Evolutionary conservation across 1,284 basidiomycete species (phyloP).

Genomic region (Naganishia cerealis): DNA sequence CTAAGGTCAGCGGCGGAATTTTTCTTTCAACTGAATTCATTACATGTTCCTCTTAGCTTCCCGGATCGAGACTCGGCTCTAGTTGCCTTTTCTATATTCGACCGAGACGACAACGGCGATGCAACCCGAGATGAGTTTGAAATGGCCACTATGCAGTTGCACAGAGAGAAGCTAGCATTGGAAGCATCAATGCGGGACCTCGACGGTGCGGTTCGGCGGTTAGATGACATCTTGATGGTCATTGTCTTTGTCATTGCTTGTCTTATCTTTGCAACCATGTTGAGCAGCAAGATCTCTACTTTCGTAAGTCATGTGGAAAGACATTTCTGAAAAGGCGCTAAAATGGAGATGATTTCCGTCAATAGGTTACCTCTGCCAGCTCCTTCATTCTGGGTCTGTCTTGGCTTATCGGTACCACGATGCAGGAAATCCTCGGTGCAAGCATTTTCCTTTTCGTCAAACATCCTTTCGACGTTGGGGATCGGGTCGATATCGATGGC

Average conservation of each 20-base stretch:
- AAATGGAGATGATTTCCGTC: conserved; percentile 58
- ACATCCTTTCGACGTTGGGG: conserved; percentile 86
- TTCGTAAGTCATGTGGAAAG: conserved; percentile 56
- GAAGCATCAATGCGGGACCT: conserved; percentile 86
- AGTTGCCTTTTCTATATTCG: conserved; percentile 70
- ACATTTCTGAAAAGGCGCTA: conserved; percentile 55
- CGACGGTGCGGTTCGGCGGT: conserved; percentile 79
- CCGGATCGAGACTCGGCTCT: conserved; percentile 66
- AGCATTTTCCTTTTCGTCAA: conserved; percentile 85
- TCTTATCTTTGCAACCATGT: conserved; percentile 71
- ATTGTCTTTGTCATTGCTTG: conserved; percentile 64
- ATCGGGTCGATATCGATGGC: conserved; percentile 63
- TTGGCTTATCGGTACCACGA: conserved; percentile 77
- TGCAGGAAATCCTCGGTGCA: conserved; percentile 57
- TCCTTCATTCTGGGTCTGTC: conserved; percentile 80
- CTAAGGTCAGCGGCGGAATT: too few species aligned
- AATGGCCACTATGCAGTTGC: conserved; percentile 75
- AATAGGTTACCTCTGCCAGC: conserved; percentile 69
- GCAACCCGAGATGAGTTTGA: conserved; percentile 72
- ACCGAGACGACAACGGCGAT: conserved; percentile 80
- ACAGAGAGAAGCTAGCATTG: conserved; percentile 79
- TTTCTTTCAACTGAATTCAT: not conserved
- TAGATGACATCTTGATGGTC: conserved; percentile 61
- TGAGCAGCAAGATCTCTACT: conserved; percentile 56
- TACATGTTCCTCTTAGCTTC: conserved; percentile 56